phyloP scores from a whole-genome alignment of 176 grass and related monocot genomes.

The Triticum dicoccoides region DNA sequence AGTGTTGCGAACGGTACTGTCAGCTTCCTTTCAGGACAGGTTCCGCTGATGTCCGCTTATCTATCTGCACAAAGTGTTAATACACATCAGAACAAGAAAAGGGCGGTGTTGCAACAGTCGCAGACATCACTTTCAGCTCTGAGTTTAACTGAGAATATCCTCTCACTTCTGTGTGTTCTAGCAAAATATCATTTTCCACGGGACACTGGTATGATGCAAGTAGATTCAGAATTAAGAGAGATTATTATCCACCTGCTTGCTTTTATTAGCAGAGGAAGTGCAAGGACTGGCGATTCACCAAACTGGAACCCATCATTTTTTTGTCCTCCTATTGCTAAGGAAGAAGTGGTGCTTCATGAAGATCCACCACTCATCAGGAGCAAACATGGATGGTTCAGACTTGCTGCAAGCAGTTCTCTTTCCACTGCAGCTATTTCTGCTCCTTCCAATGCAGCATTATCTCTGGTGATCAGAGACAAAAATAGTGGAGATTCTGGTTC shows the following conservation, averaged over 20 bases:
- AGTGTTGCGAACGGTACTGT: slow-evolving; percentile 53
- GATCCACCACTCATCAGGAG: slow-evolving; percentile 53
- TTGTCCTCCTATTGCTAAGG: slow-evolving; percentile 62
- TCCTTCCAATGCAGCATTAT: slow-evolving; percentile 23
- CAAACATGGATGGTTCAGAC: slow-evolving; percentile 77
- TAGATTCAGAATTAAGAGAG: slow-evolving; percentile 75
- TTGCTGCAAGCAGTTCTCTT: slow-evolving; percentile 27
- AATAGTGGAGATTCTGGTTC: slow-evolving; percentile 38
- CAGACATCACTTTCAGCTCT: slow-evolving; percentile 68
- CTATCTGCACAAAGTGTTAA: slow-evolving; percentile 63
- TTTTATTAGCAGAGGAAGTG: slow-evolving; percentile 77
- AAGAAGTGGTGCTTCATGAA: slow-evolving; percentile 60
- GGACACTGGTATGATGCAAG: slow-evolving; percentile 50
- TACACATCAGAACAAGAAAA: slow-evolving; percentile 61
- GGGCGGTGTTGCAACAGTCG: slow-evolving; percentile 41
- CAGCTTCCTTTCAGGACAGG: slow-evolving; percentile 68
- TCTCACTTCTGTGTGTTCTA: slow-evolving; percentile 76
- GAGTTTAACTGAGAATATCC: slow-evolving; percentile 62
- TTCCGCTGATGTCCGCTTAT: slow-evolving; percentile 64
- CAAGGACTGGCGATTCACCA: slow-evolving; percentile 33
- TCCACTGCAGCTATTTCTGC: slow-evolving; percentile 29
- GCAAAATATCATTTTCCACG: slow-evolving; percentile 53
- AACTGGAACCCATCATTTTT: slow-evolving; percentile 35
- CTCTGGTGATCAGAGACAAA: slow-evolving; percentile 33
- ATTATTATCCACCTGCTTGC: slow-evolving; percentile 84